phyloP scores from a whole-genome alignment of 177 flowering plant species.

The Vitis hybrid region DNA sequence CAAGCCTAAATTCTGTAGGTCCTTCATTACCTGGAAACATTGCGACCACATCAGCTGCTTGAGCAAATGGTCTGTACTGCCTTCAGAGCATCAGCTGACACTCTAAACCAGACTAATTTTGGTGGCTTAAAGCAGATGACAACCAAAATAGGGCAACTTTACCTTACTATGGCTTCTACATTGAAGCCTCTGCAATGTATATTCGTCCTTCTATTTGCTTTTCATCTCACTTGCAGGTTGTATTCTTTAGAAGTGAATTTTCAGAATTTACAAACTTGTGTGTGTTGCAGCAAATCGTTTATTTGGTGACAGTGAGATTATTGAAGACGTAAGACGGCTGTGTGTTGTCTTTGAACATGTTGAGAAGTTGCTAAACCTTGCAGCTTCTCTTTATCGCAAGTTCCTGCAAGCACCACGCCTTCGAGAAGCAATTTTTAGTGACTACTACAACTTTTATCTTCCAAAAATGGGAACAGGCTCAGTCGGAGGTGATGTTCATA shows the following conservation, averaged over 20 bases:
- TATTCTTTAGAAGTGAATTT: not conserved
- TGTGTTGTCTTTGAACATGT: slow-evolving; percentile 63
- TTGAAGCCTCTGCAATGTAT: slow-evolving; percentile 74
- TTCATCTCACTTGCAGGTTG: not conserved
- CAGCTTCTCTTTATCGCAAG: slow-evolving; percentile 89
- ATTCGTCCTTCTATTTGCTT: slow-evolving; percentile 2
- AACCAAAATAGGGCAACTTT: slow-evolving; percentile 72
- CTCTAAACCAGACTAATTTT: slow-evolving; percentile 63
- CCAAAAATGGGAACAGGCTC: slow-evolving; percentile 68
- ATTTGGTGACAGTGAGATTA: slow-evolving; percentile 36
- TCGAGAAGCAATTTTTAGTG: slow-evolving; percentile 58
- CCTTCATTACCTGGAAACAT: slow-evolving; percentile 91
- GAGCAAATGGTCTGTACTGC: slow-evolving; percentile 97
- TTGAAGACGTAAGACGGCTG: slow-evolving; percentile 69
- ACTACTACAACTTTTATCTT: slow-evolving; percentile 57
- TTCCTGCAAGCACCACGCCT: slow-evolving; percentile 68
- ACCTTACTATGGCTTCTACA: slow-evolving; percentile 65
- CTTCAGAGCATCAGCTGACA: slow-evolving; percentile 84
- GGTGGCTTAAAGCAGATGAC: slow-evolving; percentile 73
- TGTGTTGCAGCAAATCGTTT: slow-evolving; percentile 40
- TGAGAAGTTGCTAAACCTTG: slow-evolving; percentile 66
- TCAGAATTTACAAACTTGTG: not conserved
- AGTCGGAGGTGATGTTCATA: slow-evolving; percentile 14
- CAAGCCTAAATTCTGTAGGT: slow-evolving; percentile 38
- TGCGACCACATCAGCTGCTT: slow-evolving; percentile 79